Evolutionary conservation across 805 yeast species (phyloP), one percentile per base, ranked within the genome.

Genomic region (Teunomyces cretensis): DNA sequence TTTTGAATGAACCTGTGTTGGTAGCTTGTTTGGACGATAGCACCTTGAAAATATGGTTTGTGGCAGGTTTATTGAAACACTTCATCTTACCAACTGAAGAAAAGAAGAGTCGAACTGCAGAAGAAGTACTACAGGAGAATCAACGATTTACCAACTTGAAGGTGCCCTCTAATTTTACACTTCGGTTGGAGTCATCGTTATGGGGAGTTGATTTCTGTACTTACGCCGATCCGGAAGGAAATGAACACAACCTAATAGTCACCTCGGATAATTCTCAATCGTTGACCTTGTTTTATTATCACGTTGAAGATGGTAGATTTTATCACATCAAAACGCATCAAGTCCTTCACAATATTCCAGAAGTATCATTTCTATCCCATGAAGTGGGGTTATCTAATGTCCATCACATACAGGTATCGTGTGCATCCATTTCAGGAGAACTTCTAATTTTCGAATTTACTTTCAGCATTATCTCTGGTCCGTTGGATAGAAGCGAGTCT

Each of bases 11-110:
- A 13, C 78, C 75, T 43, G 74, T 77, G 0, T 46, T 86, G 6
- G 73, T 68, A 1, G 70, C 70, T 2, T 79, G 84, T 38, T 52
- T 69, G 12, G 88, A 83, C 55, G 81, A 80, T 57, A 88, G 88
- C 0, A 52, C 75, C 6, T 44, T 64, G 31, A 47, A 76, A 39
- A 47, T 83, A 0, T 70, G 70, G 68, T 48, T 49, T 33, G 32
- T 33, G 26, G 39, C 16, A 11, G 15, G 9, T 14, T 19, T 22
- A 19, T 19, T 17, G 9, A 32, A 32, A 11, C 35, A 32, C 8
- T 19, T 17, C 12, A 15, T 32, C 12, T 9, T 32, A n/a, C 35
- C 8, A 4, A 4, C 35, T 7, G 15, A 35, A 19, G 28, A 35
- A n/a, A 9, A n/a, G 6, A 13, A n/a, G 9, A 32, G 13, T 12